Evolutionary conservation across 176 grass and related monocot species (phyloP).

Genomic region (Elymus sibiricus): DNA sequence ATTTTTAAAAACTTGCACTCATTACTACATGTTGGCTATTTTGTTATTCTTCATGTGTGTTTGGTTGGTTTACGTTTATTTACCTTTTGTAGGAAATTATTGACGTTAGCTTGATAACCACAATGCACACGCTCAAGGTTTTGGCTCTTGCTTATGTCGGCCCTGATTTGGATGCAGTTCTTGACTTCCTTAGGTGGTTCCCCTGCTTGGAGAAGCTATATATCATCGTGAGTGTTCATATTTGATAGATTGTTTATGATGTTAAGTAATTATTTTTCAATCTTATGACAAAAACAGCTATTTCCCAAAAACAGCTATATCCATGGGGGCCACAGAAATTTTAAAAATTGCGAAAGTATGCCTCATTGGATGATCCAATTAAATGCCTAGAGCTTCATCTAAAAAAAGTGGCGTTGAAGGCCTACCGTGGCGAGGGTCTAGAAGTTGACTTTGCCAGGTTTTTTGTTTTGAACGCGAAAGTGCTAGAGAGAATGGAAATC

Average conservation of each 20-base stretch:
- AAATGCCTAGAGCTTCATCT: not conserved
- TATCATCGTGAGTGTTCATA: not conserved
- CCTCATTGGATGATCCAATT: not conserved
- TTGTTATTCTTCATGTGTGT: too few relatives aligned
- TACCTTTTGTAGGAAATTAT: not conserved
- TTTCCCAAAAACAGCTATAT: too few relatives aligned
- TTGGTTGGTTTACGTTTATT: too few relatives aligned
- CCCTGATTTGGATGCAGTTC: not conserved
- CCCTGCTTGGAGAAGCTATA: not conserved
- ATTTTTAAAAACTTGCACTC: too few relatives aligned
- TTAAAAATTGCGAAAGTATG: not conserved
- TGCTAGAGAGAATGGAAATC: not conserved
- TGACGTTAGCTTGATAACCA: not conserved
- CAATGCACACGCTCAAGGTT: not conserved
- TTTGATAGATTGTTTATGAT: too few relatives aligned
- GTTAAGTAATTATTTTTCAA: too few relatives aligned
- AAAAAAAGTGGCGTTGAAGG: not conserved
- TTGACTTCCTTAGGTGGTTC: not conserved
- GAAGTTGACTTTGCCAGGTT: not conserved
- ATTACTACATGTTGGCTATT: too few relatives aligned
- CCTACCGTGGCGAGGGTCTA: not conserved
- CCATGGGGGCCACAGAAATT: too few relatives aligned
- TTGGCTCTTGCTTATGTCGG: not conserved
- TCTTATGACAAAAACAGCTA: too few relatives aligned
- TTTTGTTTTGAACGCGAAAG: not conserved